Base-by-base conservation (phyloP, 192 early-diverging fungal genomes). In the Diversispora eburnea region DNA sequence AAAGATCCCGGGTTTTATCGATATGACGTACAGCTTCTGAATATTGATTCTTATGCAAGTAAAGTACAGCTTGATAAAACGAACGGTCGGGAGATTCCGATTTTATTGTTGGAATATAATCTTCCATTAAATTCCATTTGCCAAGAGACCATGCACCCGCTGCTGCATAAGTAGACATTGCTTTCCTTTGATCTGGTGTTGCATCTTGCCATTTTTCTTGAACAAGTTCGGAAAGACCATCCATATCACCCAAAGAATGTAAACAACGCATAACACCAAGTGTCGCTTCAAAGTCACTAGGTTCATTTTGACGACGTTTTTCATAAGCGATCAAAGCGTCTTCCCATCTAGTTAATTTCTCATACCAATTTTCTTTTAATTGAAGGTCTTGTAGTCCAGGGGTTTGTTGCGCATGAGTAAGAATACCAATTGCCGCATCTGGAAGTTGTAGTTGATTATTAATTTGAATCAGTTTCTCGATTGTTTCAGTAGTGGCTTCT, bases 391-490 rank as follows among this genome's bases (percentile, higher is more conserved):
- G 88, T 61, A 82, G 75, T 67, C 84, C 83, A n/a, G 71, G 71
- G 15, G 86, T 87, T 56, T 93, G 82, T 78, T 94, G 92, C 6
- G 94, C 96, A 80, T 92, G 90, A 7, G 90, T 93, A 54, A 98
- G 81, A 75, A 98, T 95, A 64, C 97, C 97, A 41, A 94, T 90
- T 1, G 97, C 96, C 13, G 96, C 96, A 80, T 99, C 97, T 10
- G 95, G 93, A 75, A 95, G 92, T 75, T 99, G 95, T 4, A 99
- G 84, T 55, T 93, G 87, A 79, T 95, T 94, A 81, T 98, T 98
- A 72, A 97, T 95, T 57, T 88, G 89, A 67, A 99, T 97, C 5
- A 99, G 83, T 72, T 89, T 87, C 74, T 96, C 94, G 39, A 98
- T 93, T 1, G 93, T 94, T 22, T 91, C 90, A 39, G 92, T 88